Percentiles rank a stretch among this genome's conserved stretches.
phyloP scores from a whole-genome alignment of 2,329 filamentous ascomycete species.

The Anisogramma anomala region DNA sequence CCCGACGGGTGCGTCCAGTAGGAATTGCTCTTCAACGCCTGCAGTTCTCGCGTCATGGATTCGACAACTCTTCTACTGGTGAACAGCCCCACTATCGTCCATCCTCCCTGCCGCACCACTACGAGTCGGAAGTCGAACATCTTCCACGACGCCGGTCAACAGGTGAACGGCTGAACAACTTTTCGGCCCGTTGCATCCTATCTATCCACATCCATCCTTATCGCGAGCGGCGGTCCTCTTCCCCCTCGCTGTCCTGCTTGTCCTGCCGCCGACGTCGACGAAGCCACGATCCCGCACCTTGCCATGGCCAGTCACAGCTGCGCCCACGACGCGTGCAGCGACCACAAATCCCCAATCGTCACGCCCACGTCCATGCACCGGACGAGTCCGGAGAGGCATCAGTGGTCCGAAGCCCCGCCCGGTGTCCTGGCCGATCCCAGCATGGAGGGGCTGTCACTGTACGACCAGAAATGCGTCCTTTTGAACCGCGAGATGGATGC shows the following conservation, averaged over 20 bases:
- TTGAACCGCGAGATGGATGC: conserved; percentile 34
- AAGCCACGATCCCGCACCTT: conserved; percentile 8
- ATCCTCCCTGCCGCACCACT: too few species aligned
- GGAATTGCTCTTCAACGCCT: too few species aligned
- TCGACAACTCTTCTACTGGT: too few species aligned
- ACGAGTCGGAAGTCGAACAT: too few species aligned
- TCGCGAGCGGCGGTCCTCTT: too few species aligned
- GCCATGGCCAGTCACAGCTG: conserved; percentile 6
- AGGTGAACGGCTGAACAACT: too few species aligned
- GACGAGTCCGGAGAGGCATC: background rate
- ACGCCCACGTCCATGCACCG: background rate
- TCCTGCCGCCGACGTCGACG: conserved; percentile 5
- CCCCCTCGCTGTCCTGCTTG: background rate
- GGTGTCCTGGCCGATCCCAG: conserved; percentile 5
- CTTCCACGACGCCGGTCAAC: too few species aligned
- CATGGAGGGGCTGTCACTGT: conserved; percentile 10
- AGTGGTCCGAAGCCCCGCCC: conserved; percentile 1
- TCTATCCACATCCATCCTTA: too few species aligned
- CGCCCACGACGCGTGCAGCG: background rate
- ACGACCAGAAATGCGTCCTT: conserved; percentile 12
- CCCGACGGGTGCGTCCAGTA: too few species aligned
- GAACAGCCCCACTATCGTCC: too few species aligned
- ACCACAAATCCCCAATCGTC: conserved; percentile 4
- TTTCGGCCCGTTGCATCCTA: too few species aligned
- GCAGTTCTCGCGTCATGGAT: too few species aligned